Evolutionary conservation across 257 asterid genomes (phyloP).

Genomic region (Solanum ahanhuiri): DNA sequence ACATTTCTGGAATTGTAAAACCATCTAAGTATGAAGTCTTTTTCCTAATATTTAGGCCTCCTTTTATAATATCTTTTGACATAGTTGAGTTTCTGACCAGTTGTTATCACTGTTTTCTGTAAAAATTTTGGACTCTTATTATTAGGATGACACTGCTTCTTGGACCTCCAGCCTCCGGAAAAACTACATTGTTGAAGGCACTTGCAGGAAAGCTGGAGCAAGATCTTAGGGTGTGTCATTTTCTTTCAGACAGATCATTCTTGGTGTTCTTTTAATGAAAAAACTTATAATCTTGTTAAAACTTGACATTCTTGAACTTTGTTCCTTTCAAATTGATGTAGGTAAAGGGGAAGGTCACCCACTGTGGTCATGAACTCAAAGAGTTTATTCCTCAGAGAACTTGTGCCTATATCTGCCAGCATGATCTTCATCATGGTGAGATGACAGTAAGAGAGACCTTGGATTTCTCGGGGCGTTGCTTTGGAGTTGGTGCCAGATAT

Average conservation of each 20-base stretch:
- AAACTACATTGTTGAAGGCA: conserved; percentile 72
- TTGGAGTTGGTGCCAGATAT: conserved; percentile 86
- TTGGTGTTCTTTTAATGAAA: neutral
- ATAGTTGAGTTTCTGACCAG: conserved; percentile 21
- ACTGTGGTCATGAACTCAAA: conserved; percentile 78
- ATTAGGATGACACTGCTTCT: conserved; percentile 88
- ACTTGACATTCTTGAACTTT: neutral
- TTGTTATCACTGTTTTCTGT: neutral
- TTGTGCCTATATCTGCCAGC: conserved; percentile 82
- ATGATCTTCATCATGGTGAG: conserved; percentile 92
- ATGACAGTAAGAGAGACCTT: conserved; percentile 88
- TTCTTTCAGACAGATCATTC: neutral
- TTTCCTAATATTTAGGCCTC: neutral
- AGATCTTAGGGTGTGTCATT: conserved; percentile 38
- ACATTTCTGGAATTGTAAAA: conserved; percentile 63
- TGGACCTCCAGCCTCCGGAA: conserved; percentile 95
- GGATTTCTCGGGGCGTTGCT: conserved; percentile 82
- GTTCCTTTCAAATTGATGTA: conserved; percentile 1
- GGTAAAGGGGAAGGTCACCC: conserved; percentile 63
- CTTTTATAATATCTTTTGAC: neutral
- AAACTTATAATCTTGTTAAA: neutral
- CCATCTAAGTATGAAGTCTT: conserved; percentile 63
- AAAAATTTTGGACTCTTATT: neutral
- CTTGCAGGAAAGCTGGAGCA: conserved; percentile 70
- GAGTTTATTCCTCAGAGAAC: conserved; percentile 89